Conservation (phyloP, 345 rosid genomes). For the Lenwebbia sp. region DNA sequence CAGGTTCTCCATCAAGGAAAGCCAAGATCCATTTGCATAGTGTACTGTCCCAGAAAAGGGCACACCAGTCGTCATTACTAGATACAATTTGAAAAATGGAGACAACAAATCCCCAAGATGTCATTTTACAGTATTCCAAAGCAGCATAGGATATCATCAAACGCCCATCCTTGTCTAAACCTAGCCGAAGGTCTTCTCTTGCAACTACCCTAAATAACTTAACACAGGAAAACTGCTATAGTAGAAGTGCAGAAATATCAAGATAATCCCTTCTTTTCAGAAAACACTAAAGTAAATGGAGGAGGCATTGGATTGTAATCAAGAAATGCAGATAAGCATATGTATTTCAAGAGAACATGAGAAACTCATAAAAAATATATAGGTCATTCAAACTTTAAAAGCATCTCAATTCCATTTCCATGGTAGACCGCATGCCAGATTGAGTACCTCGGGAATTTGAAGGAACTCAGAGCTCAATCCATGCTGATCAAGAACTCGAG, state of each 20-base stretch:
- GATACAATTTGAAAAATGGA: neutral
- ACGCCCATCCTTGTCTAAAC: neutral
- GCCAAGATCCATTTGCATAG: neutral
- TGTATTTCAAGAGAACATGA: neutral
- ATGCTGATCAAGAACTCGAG: conserved; percentile 93
- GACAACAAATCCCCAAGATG: neutral
- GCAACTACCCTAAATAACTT: neutral
- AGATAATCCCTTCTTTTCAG: neutral
- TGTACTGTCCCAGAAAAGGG: neutral
- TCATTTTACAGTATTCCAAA: neutral
- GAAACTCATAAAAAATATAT: neutral
- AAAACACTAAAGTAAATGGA: neutral
- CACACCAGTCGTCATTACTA: neutral
- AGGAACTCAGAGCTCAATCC: conserved; percentile 79
- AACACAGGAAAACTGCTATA: neutral
- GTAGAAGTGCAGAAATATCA: neutral
- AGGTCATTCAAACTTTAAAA: neutral
- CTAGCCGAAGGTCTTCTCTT: neutral
- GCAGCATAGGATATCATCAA: neutral
- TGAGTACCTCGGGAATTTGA: conserved; percentile 86
- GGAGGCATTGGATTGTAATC: neutral
- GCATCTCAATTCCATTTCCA: neutral
- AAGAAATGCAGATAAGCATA: neutral
- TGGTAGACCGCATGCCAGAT: neutral
- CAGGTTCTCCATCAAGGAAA: neutral